These are phyloP conservation scores for Dispira simplex DNA, from an alignment of 192 early-diverging fungal genomes.

Conservation along the genomic window DNA sequence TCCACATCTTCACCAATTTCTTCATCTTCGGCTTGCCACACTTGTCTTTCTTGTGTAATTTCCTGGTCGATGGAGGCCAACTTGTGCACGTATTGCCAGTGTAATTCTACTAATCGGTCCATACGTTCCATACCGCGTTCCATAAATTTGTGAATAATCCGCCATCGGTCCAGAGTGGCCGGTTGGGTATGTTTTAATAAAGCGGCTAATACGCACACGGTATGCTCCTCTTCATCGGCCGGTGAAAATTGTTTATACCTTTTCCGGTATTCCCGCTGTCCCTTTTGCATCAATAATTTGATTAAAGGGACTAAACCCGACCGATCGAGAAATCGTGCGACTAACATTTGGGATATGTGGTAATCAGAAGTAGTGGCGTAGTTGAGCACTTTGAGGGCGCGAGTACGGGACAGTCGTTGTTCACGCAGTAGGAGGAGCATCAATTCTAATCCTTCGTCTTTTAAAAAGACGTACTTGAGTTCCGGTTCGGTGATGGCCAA, in stretches of 20 bases:
- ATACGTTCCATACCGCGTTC: conserved; percentile 66
- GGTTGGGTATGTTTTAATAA: conserved; percentile 51
- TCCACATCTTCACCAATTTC: conserved; percentile 39
- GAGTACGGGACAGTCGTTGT: conserved; percentile 58
- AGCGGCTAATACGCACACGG: conserved; percentile 66
- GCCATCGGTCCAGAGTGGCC: conserved; percentile 40
- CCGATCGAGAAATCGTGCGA: conserved; percentile 62
- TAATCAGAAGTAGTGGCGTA: conserved; percentile 42
- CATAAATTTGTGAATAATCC: conserved; percentile 71
- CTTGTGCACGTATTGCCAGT: conserved; percentile 45
- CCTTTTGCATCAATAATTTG: conserved; percentile 62
- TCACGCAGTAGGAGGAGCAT: conserved; percentile 87
- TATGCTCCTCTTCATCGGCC: conserved; percentile 76
- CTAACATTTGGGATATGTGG: conserved; percentile 30
- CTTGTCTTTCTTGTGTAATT: conserved; percentile 32
- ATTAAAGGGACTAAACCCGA: conserved; percentile 76
- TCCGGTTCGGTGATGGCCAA: conserved; percentile 44
- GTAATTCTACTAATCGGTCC: conserved; percentile 68
- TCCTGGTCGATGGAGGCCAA: conserved; percentile 36
- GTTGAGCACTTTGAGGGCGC: conserved; percentile 77
- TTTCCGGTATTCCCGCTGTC: conserved; percentile 61
- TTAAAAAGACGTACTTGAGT: conserved; percentile 58
- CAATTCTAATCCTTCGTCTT: conserved; percentile 79
- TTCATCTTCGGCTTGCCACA: conserved; percentile 19
- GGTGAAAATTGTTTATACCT: conserved; percentile 62